A percentile compares a stretch with the other conserved stretches of the same genome.
Evolutionary conservation across 148 eudicot species (phyloP).

Genomic region (Vaccinium darrowii): DNA sequence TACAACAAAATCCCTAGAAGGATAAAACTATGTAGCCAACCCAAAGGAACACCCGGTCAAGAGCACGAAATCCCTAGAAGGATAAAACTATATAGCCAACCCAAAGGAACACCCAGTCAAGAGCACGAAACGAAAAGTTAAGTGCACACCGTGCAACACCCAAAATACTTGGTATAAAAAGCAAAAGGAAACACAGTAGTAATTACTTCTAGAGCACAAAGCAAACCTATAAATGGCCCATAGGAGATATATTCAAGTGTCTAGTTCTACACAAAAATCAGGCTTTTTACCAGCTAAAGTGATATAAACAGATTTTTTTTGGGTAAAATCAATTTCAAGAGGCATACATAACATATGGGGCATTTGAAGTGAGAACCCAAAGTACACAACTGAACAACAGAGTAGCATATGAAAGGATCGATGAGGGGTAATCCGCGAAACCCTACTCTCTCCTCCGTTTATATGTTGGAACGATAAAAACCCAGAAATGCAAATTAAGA

Average conservation of each 20-base stretch:
- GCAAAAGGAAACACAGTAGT: neutral
- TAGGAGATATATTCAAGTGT: neutral
- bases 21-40: neutral
- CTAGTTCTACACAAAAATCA: neutral
- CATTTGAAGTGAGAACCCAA: too few relatives aligned
- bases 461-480: neutral
- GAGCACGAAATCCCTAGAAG: neutral
- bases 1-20: neutral
- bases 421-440: neutral
- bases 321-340: neutral
- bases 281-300: neutral
- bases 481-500: neutral
- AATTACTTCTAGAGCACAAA: neutral
- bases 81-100: neutral
- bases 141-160: neutral
- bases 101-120: neutral
- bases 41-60: neutral
- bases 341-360: too few relatives aligned
- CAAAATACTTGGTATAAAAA: neutral
- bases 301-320: neutral
- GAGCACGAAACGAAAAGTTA: neutral
- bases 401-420: neutral
- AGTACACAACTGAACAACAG: neutral
- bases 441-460: neutral
- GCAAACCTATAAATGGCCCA: too few relatives aligned